A percentile compares a stretch with the other conserved stretches of the same genome.
These are phyloP conservation scores for Themeda triandra DNA, from an alignment of 176 grass and related monocot species.

Conservation along the genomic window DNA sequence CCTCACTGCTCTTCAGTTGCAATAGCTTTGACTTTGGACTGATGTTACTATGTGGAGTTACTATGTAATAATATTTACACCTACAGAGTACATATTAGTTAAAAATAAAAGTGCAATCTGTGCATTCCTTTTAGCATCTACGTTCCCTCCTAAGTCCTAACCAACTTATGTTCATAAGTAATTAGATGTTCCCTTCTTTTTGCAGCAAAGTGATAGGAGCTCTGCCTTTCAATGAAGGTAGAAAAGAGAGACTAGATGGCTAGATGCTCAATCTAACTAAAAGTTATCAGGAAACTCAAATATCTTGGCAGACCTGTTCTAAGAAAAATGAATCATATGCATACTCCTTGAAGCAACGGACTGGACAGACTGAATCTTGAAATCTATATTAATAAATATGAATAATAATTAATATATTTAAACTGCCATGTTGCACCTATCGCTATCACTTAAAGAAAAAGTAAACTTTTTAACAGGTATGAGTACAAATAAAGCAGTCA, in stretches of 20 bases:
- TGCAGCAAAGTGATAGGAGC: neutral
- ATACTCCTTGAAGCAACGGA: conserved; percentile 9
- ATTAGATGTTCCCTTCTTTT: neutral
- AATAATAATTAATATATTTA: conserved; percentile 19
- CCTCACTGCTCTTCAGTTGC: neutral
- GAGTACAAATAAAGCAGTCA: neutral
- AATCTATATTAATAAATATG: neutral
- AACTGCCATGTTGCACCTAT: conserved; percentile 7
- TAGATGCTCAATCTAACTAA: neutral
- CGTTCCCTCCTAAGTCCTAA: neutral
- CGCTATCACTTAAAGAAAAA: neutral
- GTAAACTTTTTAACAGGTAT: neutral
- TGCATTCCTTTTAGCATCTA: conserved; percentile 14
- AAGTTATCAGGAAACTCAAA: conserved; percentile 19
- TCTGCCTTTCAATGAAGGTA: neutral
- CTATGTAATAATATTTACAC: conserved; percentile 5
- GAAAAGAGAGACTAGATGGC: neutral
- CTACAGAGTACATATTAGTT: conserved; percentile 22
- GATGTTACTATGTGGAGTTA: conserved; percentile 20
- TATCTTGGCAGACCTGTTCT: conserved; percentile 3
- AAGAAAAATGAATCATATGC: neutral
- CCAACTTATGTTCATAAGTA: conserved; percentile 7
- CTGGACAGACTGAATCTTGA: conserved; percentile 14
- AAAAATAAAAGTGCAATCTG: conserved; percentile 2
- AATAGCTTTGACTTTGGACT: conserved; percentile 23